A percentile compares a stretch with the other conserved stretches of the same genome.
phyloP scores from a whole-genome alignment of 495 filamentous ascomycete genomes.

The Xeromyces bisporus region DNA sequence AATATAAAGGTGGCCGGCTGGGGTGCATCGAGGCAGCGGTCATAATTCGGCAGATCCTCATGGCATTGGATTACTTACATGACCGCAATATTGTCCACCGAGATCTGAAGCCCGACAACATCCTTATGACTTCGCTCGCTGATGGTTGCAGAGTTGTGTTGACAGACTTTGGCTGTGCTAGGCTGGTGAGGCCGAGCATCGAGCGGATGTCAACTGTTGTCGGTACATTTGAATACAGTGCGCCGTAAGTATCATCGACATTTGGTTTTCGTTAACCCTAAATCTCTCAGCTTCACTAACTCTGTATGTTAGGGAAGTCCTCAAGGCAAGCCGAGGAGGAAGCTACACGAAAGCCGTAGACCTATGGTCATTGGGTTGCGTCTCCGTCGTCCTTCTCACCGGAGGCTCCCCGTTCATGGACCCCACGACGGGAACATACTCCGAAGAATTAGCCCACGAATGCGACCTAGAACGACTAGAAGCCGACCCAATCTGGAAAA shows the following conservation, averaged over 20 bases:
- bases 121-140: constrained; percentile 38
- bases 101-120: constrained; percentile 57
- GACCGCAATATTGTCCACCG: constrained; percentile 39
- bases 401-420: constrained; percentile 26
- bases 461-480: constrained; percentile 22
- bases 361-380: constrained; percentile 44
- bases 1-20: constrained; percentile 28
- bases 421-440: constrained; percentile 5
- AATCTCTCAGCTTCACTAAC: constrained; percentile 7
- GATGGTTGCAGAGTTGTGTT: constrained; percentile 42
- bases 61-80: constrained; percentile 45
- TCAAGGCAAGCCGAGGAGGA: constrained; percentile 15
- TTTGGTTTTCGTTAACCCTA: constrained; percentile 4
- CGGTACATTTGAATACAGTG: constrained; percentile 49
- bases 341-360: constrained; percentile 48
- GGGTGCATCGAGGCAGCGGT: constrained; percentile 34
- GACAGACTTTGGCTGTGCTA: constrained; percentile 58
- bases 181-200: constrained; percentile 13
- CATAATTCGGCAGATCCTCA: constrained; percentile 40
- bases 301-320: constrained; percentile 29
- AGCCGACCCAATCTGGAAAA: constrained; percentile 14
- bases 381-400: constrained; percentile 35
- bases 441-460: constrained; percentile 6
- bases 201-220: constrained; percentile 42
- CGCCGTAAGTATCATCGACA: constrained; percentile 47